Evolutionary conservation across 73 alveolate genomes (phyloP), one percentile per base, ranked within the genome.

Genomic region (Paramecium pentaurelia): DNA sequence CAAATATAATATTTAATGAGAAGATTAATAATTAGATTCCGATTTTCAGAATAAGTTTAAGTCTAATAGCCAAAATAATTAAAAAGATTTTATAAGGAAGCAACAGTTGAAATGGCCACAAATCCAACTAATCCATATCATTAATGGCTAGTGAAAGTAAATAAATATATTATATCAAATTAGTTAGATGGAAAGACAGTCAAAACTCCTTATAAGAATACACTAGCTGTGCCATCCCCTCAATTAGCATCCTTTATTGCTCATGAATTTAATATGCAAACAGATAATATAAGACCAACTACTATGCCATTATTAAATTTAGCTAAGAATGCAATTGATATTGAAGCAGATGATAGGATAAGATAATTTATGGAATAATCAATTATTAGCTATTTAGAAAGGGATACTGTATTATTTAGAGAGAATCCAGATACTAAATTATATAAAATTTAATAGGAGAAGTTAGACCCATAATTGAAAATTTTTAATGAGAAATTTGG

Each of bases 211-310:
- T 71, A 49, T 32, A 89, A 60, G 27, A 70, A 89, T 89, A 45
- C 58, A 71, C 71, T 89, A 30, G 94, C 94, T 27, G 85, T 89
- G 25, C 94, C 94, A 10, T 58, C 90, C 9, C 88, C 86, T 71
- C 60, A 89, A 9, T 71, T 89, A 28, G 94, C 94, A 1, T 71
- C 51, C 2, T 47, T 38, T 42, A 71, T 89, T 71, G 94, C 94
- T 1, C 94, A 89, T 58, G 94, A 89, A 73, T 89, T 71, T 77
- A 89, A 89, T 71, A 89, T 89, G 91, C 84, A 89, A 89, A 37
- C 71, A 40, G 94, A 89, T 6, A 27, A 28, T 28, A 47, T 89
- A 20, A 89, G 88, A 25, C 92, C 94, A 28, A 64, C 92, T 16
- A 89, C 94, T 3, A 89, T 89, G 94, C 94, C 94, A 20, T 20